These are phyloP conservation scores for Termitomyces sp. DNA, from an alignment of 768 basidiomycete genomes.

Conservation along the genomic window DNA sequence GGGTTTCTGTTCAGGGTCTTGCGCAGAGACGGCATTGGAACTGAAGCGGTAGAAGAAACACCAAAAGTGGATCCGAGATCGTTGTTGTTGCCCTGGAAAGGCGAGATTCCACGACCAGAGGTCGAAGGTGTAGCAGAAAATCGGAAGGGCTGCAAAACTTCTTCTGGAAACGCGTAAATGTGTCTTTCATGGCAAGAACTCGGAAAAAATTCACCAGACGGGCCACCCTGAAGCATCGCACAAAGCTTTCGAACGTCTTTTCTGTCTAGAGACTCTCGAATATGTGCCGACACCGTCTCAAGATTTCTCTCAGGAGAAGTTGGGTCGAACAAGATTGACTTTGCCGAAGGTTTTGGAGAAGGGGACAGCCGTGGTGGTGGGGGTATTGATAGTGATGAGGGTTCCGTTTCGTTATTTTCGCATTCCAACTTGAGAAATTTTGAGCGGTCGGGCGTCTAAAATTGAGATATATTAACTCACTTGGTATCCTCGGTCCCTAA, in stretches of 20 bases:
- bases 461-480: conserved; percentile 8
- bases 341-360: not conserved
- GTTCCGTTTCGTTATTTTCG: conserved; percentile 8
- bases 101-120: conserved; percentile 35
- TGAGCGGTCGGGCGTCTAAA: not conserved
- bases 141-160: conserved; percentile 55
- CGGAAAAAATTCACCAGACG: conserved; percentile 34
- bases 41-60: conserved; percentile 8
- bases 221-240: conserved; percentile 44
- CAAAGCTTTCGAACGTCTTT: conserved; percentile 8
- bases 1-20: conserved; percentile 66
- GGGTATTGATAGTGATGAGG: not conserved
- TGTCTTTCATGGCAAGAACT: not conserved
- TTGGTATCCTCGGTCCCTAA: conserved; percentile 24
- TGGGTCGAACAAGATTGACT: conserved; percentile 5
- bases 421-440: conserved; percentile 15
- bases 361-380: conserved; percentile 6
- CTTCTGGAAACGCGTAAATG: conserved; percentile 15
- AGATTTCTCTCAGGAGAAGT: conserved; percentile 40
- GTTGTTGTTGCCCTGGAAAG: conserved; percentile 17
- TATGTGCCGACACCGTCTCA: conserved; percentile 24
- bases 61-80: conserved; percentile 18
- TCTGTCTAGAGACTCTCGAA: conserved; percentile 6
- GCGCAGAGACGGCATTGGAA: conserved; percentile 34
- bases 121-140: conserved; percentile 49